Base-by-base conservation (phyloP, 1,284 basidiomycete species). In the Melanopsichium pennsylvanicum region DNA sequence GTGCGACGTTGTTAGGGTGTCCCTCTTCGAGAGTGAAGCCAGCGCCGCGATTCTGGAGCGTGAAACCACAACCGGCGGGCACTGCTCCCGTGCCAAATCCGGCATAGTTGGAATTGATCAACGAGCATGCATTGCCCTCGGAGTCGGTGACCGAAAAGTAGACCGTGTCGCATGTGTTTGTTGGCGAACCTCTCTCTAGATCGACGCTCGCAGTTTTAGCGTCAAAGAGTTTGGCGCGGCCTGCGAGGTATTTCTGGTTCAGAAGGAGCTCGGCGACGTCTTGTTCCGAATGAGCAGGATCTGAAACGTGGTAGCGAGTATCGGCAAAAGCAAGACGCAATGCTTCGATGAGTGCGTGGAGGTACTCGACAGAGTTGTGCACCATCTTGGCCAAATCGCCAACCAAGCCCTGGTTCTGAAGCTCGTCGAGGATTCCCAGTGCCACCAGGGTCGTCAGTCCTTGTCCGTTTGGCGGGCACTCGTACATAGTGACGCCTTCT, bases 391-490 rank as follows among this genome's bases (percentile, higher is more conserved):
- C 81, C 1, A 97, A 82, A 16, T 90, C 85, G 52, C 85, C 86
- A 25, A 89, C 85, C 52, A 87, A 86, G 2, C 89, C 88, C 75
- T 88, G 86, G 45, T 86, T 86, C 81, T 95, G 89, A 19, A 95
- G 85, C 25, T 86, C 87, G 74, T 97, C 94, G 37, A 98, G 84
- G 51, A 98, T 92, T 1, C 94, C 95, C 8, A 97, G 85, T 5
- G 93, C 92, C 39, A 97, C 84, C 10, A 97, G 85, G 0, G 94
- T 92, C 2, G 92, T 93, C n/a, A 97, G 86, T 82, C 91, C 94
- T 86, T 97, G 93, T 13, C 94, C 93, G 79, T 95, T 96, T 0
- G 93, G 93, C 6, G 93, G 93, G 74, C 92, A 95, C 88, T 92
- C 76, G 57, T 75, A 42, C 34, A 62, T 39, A 16, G 50, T 70